These are phyloP conservation scores for Amaranthus palmeri DNA, from an alignment of 148 eudicot genomes.

Conservation along the genomic window DNA sequence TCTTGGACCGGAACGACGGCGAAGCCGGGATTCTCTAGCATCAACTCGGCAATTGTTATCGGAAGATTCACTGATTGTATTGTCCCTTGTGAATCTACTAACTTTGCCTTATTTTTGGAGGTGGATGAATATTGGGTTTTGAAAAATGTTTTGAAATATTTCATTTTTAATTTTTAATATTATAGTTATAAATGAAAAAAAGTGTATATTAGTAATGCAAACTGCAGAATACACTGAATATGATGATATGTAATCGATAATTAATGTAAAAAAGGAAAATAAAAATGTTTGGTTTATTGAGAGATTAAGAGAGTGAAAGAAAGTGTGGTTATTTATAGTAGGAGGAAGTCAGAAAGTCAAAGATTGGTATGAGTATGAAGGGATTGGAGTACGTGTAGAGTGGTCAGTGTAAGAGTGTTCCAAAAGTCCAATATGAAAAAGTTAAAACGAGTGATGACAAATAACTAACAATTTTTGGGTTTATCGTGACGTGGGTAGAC, in stretches of 20 bases:
- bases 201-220: too few species aligned
- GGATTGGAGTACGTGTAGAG: not conserved
- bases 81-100: constrained; percentile 19
- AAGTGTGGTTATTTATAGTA: too few species aligned
- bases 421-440: not conserved
- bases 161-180: too few species aligned
- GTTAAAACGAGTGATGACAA: constrained; percentile 8
- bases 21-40: constrained; percentile 34
- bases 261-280: too few species aligned
- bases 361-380: not conserved
- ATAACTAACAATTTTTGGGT: not conserved
- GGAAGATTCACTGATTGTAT: constrained; percentile 16
- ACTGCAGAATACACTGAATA: too few species aligned
- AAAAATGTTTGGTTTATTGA: too few species aligned
- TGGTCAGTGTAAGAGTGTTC: not conserved
- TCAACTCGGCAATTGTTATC: constrained; percentile 32
- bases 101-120: not conserved
- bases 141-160: constrained; percentile 9
- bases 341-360: too few species aligned
- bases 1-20: constrained; percentile 20
- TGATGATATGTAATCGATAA: too few species aligned
- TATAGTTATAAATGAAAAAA: too few species aligned
- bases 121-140: not conserved
- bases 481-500: not conserved
- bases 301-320: too few species aligned